Conservation (phyloP, 495 filamentous ascomycete species). For the Aspergillus avenaceus region DNA sequence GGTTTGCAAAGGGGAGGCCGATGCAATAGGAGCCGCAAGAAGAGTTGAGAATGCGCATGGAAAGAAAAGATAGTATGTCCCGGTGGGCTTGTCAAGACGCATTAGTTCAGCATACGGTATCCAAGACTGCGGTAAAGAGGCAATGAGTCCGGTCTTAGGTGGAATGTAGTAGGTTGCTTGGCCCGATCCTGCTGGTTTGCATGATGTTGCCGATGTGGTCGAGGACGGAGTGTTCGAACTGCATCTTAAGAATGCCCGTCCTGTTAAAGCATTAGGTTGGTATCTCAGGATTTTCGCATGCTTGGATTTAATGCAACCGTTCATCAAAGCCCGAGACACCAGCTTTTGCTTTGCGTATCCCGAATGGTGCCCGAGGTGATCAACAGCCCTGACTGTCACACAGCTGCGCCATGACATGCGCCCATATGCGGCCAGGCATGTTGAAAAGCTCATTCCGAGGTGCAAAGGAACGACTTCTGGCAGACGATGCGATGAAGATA, state of each 20-base stretch:
- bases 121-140: conserved; percentile 67
- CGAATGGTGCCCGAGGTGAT: background rate
- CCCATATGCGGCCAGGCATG: background rate
- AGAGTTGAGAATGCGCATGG: conserved; percentile 91
- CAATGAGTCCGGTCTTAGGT: conserved; percentile 73
- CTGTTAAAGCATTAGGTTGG: background rate
- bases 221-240: background rate
- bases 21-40: conserved; percentile 37
- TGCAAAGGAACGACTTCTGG: no score
- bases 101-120: conserved; percentile 92
- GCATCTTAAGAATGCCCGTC: background rate
- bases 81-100: conserved; percentile 89
- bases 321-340: background rate
- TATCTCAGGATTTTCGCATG: background rate
- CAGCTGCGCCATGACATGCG: background rate
- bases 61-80: conserved; percentile 93
- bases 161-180: conserved; percentile 51
- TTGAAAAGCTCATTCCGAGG: background rate
- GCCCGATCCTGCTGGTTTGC: conserved; percentile 1
- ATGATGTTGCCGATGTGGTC: background rate
- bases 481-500: no score
- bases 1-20: conserved; percentile 57
- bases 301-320: background rate
- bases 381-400: background rate
- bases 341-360: background rate